These are phyloP conservation scores for Xylaria intraflava DNA, from an alignment of 495 filamentous ascomycete species.

Conservation along the genomic window DNA sequence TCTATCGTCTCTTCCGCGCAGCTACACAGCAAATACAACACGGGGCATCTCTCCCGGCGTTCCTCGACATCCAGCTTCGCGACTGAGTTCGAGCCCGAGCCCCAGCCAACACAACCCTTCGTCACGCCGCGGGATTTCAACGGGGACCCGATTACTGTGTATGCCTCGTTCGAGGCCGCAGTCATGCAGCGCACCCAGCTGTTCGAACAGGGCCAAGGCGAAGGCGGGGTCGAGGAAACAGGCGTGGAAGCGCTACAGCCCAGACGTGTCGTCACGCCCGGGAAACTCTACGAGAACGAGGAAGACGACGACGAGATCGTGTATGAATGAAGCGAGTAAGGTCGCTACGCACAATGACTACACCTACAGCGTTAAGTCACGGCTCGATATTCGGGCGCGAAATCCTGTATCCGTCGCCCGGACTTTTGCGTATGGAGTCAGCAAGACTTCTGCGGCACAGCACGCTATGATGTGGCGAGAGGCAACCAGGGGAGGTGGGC, in stretches of 20 bases:
- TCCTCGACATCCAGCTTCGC: slow-evolving; percentile 24
- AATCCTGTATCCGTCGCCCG: no score
- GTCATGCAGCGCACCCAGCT: slow-evolving; percentile 17
- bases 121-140: slow-evolving; percentile 20
- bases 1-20: slow-evolving; percentile 6
- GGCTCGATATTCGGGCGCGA: not conserved
- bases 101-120: slow-evolving; percentile 13
- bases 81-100: slow-evolving; percentile 17
- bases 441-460: no score
- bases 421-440: no score
- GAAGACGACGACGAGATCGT: slow-evolving; percentile 31
- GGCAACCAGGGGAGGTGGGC: no score
- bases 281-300: slow-evolving; percentile 31
- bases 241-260: not conserved
- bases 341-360: not conserved
- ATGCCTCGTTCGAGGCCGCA: slow-evolving; percentile 25
- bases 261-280: slow-evolving; percentile 23
- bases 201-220: slow-evolving; percentile 1
- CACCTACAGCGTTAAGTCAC: not conserved
- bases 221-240: not conserved
- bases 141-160: slow-evolving; percentile 24
- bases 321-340: slow-evolving; percentile 3
- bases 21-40: slow-evolving; percentile 16
- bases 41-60: slow-evolving; percentile 12
- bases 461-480: no score